Base-by-base conservation (phyloP, 805 yeast species). In the Saccharomycopsis fodiens region DNA sequence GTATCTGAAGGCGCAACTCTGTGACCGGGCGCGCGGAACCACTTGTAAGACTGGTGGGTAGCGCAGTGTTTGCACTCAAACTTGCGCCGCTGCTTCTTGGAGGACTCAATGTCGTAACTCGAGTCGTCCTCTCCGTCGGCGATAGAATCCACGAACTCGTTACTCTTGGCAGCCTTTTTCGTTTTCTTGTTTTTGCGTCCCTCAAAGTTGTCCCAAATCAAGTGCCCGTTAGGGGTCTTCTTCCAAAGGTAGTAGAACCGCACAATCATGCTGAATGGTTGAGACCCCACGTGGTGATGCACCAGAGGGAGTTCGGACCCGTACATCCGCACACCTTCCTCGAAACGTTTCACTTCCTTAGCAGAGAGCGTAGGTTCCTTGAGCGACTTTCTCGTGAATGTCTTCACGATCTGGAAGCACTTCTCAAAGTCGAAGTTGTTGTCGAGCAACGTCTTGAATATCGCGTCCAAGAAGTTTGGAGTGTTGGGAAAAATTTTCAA, bases 181-280 rank as follows among this genome's bases (percentile, higher is more conserved):
- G 54, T 62, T 51, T 74, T 78, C 58, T 82, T 83, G 53, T 78
- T 78, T 35, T 70, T 61, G 42, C 95, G 64, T 1, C 93, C 94
- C 36, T 78, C 79, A 57, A 65, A 85, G 56, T 81, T 79, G 30
- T 86, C 95, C 95, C 97, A 85, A 15, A 87, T 83, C 35, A 60
- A 58, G 51, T 74, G 79, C 0, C 97, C 97, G 37, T 70, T 70
- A 25, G 73, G 66, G 0, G 95, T 82, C 60, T 89, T 89, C 62
- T 89, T 89, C 97, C 97, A 91, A 44, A 86, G 65, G 56, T 91
- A 91, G 57, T 87, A 91, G 59, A 72, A 88, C 47, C 97, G 65
- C 1, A 91, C 97, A 52, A 88, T 69, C 81, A 82, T 85, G 0
- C 89, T 74, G 45, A 78, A 66, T 0, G 87, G 67, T 55, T 85